phyloP scores from a whole-genome alignment of 441 rosid genomes.

The Pelargonium fulgidum region DNA sequence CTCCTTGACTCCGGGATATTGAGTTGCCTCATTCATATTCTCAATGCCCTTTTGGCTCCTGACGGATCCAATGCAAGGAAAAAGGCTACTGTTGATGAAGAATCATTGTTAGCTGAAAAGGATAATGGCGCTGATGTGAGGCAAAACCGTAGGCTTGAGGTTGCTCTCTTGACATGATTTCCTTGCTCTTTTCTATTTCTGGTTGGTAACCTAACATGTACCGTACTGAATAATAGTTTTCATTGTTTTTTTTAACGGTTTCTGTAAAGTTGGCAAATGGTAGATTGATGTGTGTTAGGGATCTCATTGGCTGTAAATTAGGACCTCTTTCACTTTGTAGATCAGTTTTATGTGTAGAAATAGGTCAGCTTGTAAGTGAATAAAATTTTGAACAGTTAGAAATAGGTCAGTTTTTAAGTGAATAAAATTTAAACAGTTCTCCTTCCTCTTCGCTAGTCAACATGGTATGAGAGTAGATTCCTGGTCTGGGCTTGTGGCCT shows the following conservation, averaged over 20 bases:
- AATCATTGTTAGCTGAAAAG: conserved; percentile 31
- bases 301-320: no score
- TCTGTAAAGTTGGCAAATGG: neutral
- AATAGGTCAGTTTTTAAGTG: no score
- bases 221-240: neutral
- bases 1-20: conserved; percentile 97
- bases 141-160: conserved; percentile 77
- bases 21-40: conserved; percentile 83
- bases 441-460: no score
- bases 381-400: no score
- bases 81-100: conserved; percentile 33
- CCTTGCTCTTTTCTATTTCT: conserved; percentile 1
- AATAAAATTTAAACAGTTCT: no score
- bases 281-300: no score
- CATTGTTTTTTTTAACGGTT: neutral
- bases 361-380: no score
- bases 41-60: conserved; percentile 64
- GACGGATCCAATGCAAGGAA: conserved; percentile 37
- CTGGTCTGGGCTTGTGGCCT: no score
- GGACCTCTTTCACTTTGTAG: no score
- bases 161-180: conserved; percentile 23
- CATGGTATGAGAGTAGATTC: no score
- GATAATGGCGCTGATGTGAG: conserved; percentile 33
- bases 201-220: neutral
- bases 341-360: no score